phyloP scores from a whole-genome alignment of 805 yeast species.

The Starmerella vitae region DNA sequence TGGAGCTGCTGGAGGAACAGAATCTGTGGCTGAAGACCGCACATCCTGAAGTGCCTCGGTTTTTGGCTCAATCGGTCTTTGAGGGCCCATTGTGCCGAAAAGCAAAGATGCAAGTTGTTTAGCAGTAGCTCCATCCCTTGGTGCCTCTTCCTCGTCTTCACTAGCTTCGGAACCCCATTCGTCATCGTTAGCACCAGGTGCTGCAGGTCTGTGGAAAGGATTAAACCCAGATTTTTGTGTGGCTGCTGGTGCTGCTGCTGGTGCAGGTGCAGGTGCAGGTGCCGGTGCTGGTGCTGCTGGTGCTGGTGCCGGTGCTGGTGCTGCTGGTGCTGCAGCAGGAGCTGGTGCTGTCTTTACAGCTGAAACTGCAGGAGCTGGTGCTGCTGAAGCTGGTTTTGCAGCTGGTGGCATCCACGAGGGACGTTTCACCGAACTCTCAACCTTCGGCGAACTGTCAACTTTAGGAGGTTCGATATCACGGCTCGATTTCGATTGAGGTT shows the following conservation, averaged over 20 bases:
- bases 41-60: not conserved
- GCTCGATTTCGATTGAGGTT: conserved; percentile 6
- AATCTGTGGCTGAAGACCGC: conserved; percentile 4
- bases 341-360: conserved; percentile 1
- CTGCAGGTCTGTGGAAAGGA: conserved; percentile 16
- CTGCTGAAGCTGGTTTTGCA: not conserved
- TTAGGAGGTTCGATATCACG: conserved; percentile 7
- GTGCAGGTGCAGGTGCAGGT: not conserved
- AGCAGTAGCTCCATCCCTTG: conserved; percentile 29
- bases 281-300: conserved; percentile 2
- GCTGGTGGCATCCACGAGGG: conserved; percentile 17
- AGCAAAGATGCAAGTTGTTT: conserved; percentile 32
- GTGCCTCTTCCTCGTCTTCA: conserved; percentile 24
- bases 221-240: conserved; percentile 7
- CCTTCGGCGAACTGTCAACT: conserved; percentile 9
- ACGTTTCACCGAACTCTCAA: conserved; percentile 15
- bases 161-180: conserved; percentile 25
- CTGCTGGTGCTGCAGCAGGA: not conserved
- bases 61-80: conserved; percentile 17
- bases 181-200: conserved; percentile 20
- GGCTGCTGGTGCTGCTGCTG: conserved; percentile 5
- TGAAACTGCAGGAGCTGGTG: conserved; percentile 1
- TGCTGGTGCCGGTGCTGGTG: conserved; percentile 7
- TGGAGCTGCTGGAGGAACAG: conserved; percentile 11
- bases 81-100: conserved; percentile 32